Base-by-base conservation (phyloP, 2,329 filamentous ascomycete species). In the Aspergillus sp. region DNA sequence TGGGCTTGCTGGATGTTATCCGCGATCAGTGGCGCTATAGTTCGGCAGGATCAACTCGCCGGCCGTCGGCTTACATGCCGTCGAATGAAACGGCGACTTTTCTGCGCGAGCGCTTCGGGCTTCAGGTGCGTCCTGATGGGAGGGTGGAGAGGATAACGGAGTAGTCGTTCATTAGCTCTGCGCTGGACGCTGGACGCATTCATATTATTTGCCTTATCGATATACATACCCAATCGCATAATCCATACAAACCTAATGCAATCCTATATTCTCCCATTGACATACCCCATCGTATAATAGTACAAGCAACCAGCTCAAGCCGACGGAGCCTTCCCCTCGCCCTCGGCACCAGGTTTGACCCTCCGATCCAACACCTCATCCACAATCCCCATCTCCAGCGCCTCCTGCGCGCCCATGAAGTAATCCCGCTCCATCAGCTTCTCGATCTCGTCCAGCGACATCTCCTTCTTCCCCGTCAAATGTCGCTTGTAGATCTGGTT, bases 391-490 rank as follows among this genome's bases (percentile, higher is more conserved):
- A 93, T 74, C 31, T 93, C 85, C 49, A 86, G 68, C 6, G 91
- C 91, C 66, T 98, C 88, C 28, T 85, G 68, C 0, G 88, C 86
- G 34, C 81, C 82, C 72, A 98, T 74, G 49, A 95, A 96, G 53
- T 91, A 91, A 59, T 98, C 91, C 36, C 91, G 71, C 67, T 98
- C 91, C 89, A 98, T 96, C 58, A 95, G 74, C 56, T 80, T 85
- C 60, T 91, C 89, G 52, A 98, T 82, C 52, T 93, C 82, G 30
- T 86, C 79, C 22, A 93, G 52, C 20, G 71, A 78, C 57, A 86
- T 79, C 31, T 78, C 70, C 58, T 76, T 80, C 49, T 60, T 60
- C 16, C 61, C 57, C 3, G 88, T 95, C 52, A 98, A 67, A 59
- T 98, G 91, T 32, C 71, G 66, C 57, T 80, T 75, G 57, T 95